Evolutionary conservation across 495 filamentous ascomycete species (phyloP), one percentile per base, ranked within the genome.

Genomic region (Penicillium cinerascens): DNA sequence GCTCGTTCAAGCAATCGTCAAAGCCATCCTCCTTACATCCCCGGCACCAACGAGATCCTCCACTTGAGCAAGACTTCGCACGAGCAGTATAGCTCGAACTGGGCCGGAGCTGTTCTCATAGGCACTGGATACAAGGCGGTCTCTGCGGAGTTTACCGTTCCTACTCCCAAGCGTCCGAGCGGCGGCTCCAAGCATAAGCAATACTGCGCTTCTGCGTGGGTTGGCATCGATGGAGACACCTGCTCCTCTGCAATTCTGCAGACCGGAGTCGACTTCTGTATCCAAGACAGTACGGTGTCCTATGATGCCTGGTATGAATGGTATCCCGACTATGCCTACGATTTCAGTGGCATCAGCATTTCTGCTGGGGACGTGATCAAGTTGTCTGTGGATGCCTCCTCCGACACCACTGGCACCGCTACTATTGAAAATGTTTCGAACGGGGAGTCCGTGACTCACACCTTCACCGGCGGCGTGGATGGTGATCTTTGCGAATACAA

Each of bases 241-340:
- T 82, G 75, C 64, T 42, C 50, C 44, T 74, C 66, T 21, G 77
- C 79, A 7, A 79, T 83, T 43, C 61, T 85, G 18, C 77, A 83
- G 61, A 78, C 81, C 0, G 83, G 83, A 17, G 59, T 82, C 20
- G 79, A 83, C 55, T 78, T 82, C 49, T 75, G 70, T 38, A 63
- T 80, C 13, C 41, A 63, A 42, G 58, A 55, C 7, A 43, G 60
- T 25, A 44, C 54, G 1, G 67, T 70, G 0, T 59, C 60, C 7
- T 84, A 71, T 47, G 72, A 76, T 40, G 72, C 78, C 15, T 85
- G 82, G 81, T 84, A 82, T 49, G 80, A 84, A 59, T 84, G 79
- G 80, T 83, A 74, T 56, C 80, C 81, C 17, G 70, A 77, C 47
- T 69, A 78, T 57, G 70, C 78, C n/a, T 70, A 74, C 56, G 69